Evolutionary conservation across 2,329 filamentous ascomycete genomes (phyloP), one percentile per base, ranked within the genome.

Genomic region (Laburnicola sp.): DNA sequence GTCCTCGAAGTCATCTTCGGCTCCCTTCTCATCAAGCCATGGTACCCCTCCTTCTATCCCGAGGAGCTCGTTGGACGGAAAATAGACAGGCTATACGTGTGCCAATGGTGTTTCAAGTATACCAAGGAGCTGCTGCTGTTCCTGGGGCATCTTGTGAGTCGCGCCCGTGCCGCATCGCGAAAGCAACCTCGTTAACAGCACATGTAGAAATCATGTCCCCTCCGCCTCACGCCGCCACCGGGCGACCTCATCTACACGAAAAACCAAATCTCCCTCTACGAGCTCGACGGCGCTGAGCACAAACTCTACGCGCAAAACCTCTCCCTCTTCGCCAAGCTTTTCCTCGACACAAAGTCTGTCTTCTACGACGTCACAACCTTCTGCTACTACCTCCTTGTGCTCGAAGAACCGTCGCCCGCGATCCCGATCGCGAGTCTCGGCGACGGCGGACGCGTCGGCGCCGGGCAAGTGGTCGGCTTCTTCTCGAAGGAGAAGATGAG

Each of bases 401-500:
- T 92, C 66, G 88, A 85, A 6, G 77, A 82, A 61, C 80, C 79
- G 0, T 55, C 60, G 8, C 64, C 68, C 1, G 38, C 50, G 3
- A 77, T 65, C 59, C 70, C 41, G 51, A 70, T 42, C 32, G 66
- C 59, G 60, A 67, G 51, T 66, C 74, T 61, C 11, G 53, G 54
- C 3, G 36, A 36, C 2, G 56, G 56, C 16, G 32, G 16, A 16
- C 16, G 8, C 23, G 31, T 11, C 6, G 36, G 5, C 22, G 37
- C 55, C 16, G 56, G 60, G 2, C 84, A 87, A 66, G 86, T 97
- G 27, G 84, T 93, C 1, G 94, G 94, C n/a, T 97, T 97, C 80
- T 99, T 97, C 77, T 95, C 89, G 57, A 97, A 99, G 71, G 94
- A 99, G 74, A 97, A 97, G 72, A 88, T 97, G 80, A 96, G 91